Conservation (phyloP, 2,329 filamentous ascomycete species). For the Talaromyces islandicus region DNA sequence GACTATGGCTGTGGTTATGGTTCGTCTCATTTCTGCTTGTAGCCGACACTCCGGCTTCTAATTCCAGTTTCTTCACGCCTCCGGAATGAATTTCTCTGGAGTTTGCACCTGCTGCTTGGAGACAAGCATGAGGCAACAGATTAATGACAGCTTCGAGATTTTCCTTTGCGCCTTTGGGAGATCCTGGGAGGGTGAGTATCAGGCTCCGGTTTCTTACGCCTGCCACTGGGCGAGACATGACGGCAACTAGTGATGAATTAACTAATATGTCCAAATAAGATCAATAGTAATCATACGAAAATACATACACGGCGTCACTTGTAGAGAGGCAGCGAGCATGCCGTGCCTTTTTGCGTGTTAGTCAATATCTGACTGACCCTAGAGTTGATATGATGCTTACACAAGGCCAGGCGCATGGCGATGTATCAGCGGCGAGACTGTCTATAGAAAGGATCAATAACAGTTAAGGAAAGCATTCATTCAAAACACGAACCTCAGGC, state of each 20-base stretch:
- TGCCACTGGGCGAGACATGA: constrained; percentile 92
- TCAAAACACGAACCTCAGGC: constrained; percentile 64
- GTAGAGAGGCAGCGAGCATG: constrained; percentile 80
- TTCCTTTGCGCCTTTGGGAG: constrained; percentile 89
- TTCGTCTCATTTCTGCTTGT: constrained; percentile 13
- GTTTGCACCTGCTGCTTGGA: constrained; percentile 76
- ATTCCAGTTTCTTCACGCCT: constrained; percentile 76
- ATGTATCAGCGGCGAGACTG: constrained; percentile 71
- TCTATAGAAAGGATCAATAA: constrained; percentile 43
- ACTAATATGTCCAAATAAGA: constrained; percentile 11
- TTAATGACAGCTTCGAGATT: constrained; percentile 86
- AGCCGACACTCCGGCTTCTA: constrained; percentile 63
- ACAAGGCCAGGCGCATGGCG: constrained; percentile 84
- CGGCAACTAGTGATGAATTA: constrained; percentile 61
- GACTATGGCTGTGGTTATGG: constrained; percentile 15
- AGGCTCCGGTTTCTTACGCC: constrained; percentile 76
- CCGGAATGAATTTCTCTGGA: constrained; percentile 74
- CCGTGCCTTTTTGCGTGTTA: constrained; percentile 56
- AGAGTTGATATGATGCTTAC: constrained; percentile 33
- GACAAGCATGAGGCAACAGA: constrained; percentile 89
- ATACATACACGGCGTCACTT: constrained; percentile 79
- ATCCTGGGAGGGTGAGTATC: constrained; percentile 85
- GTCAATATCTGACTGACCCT: constrained; percentile 4
- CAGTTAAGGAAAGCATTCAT: neutral
- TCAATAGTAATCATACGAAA: neutral